A percentile compares a stretch with the other conserved stretches of the same genome.
Conservation (phyloP, 176 grass and related monocot genomes). For the Coix lacrymajobi region DNA sequence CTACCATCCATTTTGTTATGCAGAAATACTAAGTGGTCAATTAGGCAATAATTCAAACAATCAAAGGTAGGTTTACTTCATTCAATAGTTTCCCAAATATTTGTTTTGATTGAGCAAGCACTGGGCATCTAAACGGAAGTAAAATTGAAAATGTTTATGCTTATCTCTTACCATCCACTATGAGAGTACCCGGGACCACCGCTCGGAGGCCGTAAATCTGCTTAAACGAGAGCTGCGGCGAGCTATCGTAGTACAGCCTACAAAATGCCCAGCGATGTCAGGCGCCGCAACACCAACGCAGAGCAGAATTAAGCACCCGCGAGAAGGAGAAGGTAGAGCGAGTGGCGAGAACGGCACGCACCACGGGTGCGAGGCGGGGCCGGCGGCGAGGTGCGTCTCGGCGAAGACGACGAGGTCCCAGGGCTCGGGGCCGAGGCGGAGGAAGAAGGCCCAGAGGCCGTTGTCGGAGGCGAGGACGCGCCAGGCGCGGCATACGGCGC, state of each 20-base stretch:
- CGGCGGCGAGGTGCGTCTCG: slow-evolving; percentile 65
- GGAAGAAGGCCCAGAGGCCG: slow-evolving; percentile 73
- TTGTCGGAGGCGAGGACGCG: slow-evolving; percentile 69
- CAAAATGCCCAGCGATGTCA: neutral
- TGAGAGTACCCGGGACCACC: slow-evolving; percentile 64
- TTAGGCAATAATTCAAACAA: neutral
- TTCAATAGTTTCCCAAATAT: neutral
- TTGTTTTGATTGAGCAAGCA: neutral
- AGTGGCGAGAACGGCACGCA: neutral
- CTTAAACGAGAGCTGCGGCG: slow-evolving; percentile 64
- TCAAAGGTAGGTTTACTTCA: neutral
- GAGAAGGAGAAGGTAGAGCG: neutral
- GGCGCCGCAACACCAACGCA: neutral
- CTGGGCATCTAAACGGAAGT: neutral
- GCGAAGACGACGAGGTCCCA: slow-evolving; percentile 84
- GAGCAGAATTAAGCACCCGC: neutral
- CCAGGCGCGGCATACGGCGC: slow-evolving; percentile 56
- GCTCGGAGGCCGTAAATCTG: slow-evolving; percentile 53
- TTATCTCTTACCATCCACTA: slow-evolving; percentile 70
- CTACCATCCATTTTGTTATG: neutral
- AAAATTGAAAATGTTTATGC: neutral
- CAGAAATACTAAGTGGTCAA: neutral
- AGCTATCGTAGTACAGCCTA: slow-evolving; percentile 47
- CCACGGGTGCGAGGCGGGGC: slow-evolving; percentile 27
- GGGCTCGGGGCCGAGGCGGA: slow-evolving; percentile 54